These are phyloP conservation scores for Articulospora tetracladia DNA, from an alignment of 495 filamentous ascomycete genomes.

Conservation along the genomic window DNA sequence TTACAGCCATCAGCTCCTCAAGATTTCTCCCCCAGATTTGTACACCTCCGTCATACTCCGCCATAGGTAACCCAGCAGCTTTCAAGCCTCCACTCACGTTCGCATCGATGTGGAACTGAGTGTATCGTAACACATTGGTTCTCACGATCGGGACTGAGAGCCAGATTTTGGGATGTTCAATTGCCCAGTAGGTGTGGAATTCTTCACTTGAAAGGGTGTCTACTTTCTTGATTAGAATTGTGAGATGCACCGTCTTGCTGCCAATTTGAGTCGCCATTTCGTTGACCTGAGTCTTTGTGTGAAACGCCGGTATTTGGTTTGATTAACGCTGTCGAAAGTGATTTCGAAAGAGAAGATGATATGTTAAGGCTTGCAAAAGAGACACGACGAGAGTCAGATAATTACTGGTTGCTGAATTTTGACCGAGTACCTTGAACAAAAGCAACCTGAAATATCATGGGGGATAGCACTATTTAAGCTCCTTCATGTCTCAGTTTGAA, in stretches of 20 bases:
- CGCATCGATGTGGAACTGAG: constrained; percentile 18
- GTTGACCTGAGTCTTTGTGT: no score
- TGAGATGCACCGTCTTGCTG: not conserved
- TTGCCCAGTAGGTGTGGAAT: not conserved
- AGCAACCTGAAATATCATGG: no score
- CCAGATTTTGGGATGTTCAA: not conserved
- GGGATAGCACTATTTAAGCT: no score
- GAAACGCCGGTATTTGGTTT: no score
- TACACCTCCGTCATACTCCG: not conserved
- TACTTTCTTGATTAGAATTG: not conserved
- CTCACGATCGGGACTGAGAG: constrained; percentile 13
- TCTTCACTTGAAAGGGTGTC: not conserved
- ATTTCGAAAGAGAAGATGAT: no score
- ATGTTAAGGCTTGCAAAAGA: no score
- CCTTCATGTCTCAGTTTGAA: no score
- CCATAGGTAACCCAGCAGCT: not conserved
- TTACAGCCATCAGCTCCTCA: not conserved
- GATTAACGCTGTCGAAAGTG: no score
- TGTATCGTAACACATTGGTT: constrained; percentile 20
- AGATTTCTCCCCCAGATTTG: not conserved
- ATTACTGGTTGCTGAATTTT: no score
- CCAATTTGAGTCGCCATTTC: not conserved
- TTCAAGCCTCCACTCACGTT: not conserved
- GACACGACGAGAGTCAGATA: no score
- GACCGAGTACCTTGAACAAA: no score